Percentiles rank a stretch among this genome's conserved stretches.
Evolutionary conservation across 352 stramenopile species (phyloP).

Genomic region (Phytophthora meadii): DNA sequence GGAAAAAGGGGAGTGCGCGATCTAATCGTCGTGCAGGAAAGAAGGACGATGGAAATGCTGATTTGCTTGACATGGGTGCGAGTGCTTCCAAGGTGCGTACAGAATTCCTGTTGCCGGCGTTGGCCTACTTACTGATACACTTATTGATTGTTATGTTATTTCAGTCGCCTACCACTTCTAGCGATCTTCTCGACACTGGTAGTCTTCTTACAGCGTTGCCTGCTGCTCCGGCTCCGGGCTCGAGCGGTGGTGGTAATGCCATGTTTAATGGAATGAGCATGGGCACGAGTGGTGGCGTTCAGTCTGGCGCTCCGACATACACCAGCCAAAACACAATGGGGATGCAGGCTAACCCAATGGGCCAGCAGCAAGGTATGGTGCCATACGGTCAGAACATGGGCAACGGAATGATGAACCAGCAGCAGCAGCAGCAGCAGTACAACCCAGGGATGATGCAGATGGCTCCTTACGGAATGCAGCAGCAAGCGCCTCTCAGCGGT

Average conservation of each 20-base stretch:
- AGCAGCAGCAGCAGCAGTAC: conserved; percentile 44
- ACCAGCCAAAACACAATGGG: conserved; percentile 47
- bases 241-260: conserved; percentile 29
- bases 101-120: conserved; percentile 7
- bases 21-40: conserved; percentile 51
- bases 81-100: conserved; percentile 41
- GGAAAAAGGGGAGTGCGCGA: conserved; percentile 69
- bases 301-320: conserved; percentile 42
- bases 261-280: conserved; percentile 81
- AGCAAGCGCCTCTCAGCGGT: conserved; percentile 55
- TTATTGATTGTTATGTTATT: background rate
- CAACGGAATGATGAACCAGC: conserved; percentile 53
- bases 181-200: conserved; percentile 57
- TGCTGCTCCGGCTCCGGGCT: conserved; percentile 31
- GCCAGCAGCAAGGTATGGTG: conserved; percentile 42
- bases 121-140: too few species aligned
- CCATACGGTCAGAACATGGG: conserved; percentile 42
- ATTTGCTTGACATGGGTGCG: conserved; percentile 67
- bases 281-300: conserved; percentile 39
- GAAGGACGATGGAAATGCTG: conserved; percentile 60
- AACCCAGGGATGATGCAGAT: conserved; percentile 78
- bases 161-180: conserved; percentile 39
- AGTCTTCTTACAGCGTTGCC: conserved; percentile 55
- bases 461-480: conserved; percentile 76
- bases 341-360: conserved; percentile 30